These are phyloP conservation scores for Penicillium italicum DNA, from an alignment of 2,329 filamentous ascomycete genomes.

Conservation along the genomic window DNA sequence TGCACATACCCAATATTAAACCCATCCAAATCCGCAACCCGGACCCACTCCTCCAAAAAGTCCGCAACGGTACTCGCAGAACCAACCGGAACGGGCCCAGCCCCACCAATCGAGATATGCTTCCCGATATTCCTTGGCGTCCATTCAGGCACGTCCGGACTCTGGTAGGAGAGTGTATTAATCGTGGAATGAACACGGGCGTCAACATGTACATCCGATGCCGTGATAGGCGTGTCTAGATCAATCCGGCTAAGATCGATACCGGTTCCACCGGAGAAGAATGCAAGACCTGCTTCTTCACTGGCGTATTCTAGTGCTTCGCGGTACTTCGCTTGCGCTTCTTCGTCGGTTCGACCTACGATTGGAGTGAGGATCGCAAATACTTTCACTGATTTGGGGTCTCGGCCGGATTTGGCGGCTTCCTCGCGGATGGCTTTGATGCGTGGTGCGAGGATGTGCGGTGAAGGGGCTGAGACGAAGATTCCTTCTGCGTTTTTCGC, in stretches of 20 bases:
- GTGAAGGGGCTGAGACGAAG: constrained; percentile 9
- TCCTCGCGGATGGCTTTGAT: neutral
- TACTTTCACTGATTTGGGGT: neutral
- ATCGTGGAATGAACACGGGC: constrained; percentile 7
- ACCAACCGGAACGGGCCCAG: constrained; percentile 10
- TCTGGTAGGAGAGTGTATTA: constrained; percentile 6
- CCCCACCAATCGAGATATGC: constrained; percentile 17
- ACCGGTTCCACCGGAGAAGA: neutral
- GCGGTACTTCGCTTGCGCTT: neutral
- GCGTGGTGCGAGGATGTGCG: constrained; percentile 10
- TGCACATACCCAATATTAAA: constrained; percentile 25
- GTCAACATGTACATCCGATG: constrained; percentile 9
- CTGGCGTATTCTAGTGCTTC: neutral
- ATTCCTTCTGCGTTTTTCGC: constrained; percentile 1
- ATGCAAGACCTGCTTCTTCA: neutral
- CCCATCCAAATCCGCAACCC: constrained; percentile 24
- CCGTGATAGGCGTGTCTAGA: neutral
- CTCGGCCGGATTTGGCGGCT: neutral
- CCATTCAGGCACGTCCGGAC: constrained; percentile 5
- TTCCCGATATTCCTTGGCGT: constrained; percentile 12
- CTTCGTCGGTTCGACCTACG: neutral
- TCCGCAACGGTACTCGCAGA: constrained; percentile 24
- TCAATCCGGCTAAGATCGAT: neutral
- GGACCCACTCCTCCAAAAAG: constrained; percentile 26
- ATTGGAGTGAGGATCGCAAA: neutral